A percentile compares a stretch with the other conserved stretches of the same genome.
These are phyloP conservation scores for Umbelopsis sp. DNA, from an alignment of 192 early-diverging fungal genomes.

Conservation along the genomic window DNA sequence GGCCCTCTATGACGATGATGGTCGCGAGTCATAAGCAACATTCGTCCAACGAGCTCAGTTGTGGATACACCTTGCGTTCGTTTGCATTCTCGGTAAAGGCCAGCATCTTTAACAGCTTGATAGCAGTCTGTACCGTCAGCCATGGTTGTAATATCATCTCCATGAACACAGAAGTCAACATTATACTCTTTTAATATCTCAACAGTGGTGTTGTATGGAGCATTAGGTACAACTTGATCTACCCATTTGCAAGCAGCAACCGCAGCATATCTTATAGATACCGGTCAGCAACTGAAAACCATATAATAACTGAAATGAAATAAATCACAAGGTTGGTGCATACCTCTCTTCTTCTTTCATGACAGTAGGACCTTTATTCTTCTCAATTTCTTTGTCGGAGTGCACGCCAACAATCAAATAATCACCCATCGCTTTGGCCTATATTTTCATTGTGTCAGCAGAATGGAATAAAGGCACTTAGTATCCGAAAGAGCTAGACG, in stretches of 20 bases:
- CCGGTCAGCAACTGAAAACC: neutral
- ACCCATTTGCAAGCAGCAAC: constrained; percentile 98
- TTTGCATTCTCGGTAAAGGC: constrained; percentile 94
- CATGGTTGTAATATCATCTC: constrained; percentile 96
- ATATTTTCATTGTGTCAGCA: constrained; percentile 11
- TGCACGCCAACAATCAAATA: constrained; percentile 95
- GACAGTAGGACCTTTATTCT: constrained; percentile 96
- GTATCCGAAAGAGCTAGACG: neutral
- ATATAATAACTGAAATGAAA: neutral
- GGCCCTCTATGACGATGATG: constrained; percentile 70
- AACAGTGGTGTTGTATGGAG: constrained; percentile 90
- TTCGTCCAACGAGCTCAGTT: constrained; percentile 94
- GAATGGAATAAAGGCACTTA: neutral
- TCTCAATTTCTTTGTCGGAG: constrained; percentile 89
- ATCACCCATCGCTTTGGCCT: constrained; percentile 95
- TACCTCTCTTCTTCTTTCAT: constrained; percentile 95
- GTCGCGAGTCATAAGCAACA: constrained; percentile 90
- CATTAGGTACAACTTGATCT: constrained; percentile 89
- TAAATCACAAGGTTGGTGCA: neutral
- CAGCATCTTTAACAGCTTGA: constrained; percentile 92
- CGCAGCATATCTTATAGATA: constrained; percentile 74
- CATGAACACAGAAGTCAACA: constrained; percentile 95
- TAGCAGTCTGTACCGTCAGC: constrained; percentile 98
- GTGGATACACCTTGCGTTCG: constrained; percentile 96
- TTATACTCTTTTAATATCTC: constrained; percentile 85